Evolutionary conservation across 495 filamentous ascomycete genomes (phyloP), one percentile per base, ranked within the genome.

Genomic region (Echria macrotheca): DNA sequence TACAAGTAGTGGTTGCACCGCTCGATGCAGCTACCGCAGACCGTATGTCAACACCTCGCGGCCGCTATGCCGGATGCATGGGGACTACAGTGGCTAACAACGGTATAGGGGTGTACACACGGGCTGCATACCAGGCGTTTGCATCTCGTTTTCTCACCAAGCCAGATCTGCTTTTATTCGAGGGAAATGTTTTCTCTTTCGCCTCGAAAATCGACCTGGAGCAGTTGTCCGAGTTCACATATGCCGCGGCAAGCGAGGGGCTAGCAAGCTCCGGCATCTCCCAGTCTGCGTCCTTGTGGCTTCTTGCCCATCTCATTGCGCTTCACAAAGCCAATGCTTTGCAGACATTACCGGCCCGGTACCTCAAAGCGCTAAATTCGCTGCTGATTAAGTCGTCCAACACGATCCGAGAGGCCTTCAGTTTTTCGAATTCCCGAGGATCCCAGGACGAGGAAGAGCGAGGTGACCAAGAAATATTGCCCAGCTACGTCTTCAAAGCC

Each of bases 271-370:
- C n/a, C n/a, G n/a, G n/a, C n/a, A n/a, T n/a, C n/a, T n/a, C n/a
- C n/a, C 57, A 57, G 40, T 57, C 67, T 29, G 59, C 60, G 18
- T 73, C 75, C 12, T 68, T 90, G 17, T 94, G 90, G 85, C 72
- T 98, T 17, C 67, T 96, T 40, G 77, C 85, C 17, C 86, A 95
- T 59, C 81, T 89, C 50, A 85, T 96, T 41, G 86, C 77, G 55
- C 79, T 95, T 37, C 80, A 85, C 53, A 75, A 78, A 28, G 63
- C 69, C 4, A 63, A 64, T 12, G 51, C 60, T 14, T 61, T 65
- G 22, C 44, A 49, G 15, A 47, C 23, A 1, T 40, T 55, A 4
- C 48, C 55, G 32, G 35, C 50, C 6, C 47, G 41, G 11, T 56
- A 53, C 17, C 51, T 64, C 22, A 55, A 51, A 28, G 53, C 55